Evolutionary conservation across 2,329 filamentous ascomycete genomes (phyloP), one percentile per base, ranked within the genome.

Genomic region (Magnaporthiopsis rhizophila): DNA sequence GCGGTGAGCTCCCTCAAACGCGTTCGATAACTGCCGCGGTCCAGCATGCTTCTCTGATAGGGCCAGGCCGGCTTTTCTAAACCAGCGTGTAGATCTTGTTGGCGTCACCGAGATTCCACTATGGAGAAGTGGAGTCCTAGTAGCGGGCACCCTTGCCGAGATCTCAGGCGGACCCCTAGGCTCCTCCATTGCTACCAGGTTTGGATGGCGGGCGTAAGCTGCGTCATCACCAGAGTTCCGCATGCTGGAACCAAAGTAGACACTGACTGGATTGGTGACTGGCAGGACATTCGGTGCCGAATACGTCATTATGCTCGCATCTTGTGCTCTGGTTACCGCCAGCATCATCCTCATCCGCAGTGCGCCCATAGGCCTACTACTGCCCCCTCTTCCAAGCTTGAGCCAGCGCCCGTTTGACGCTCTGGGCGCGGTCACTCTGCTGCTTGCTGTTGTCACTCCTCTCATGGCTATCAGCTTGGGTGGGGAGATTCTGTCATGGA

Each of bases 381-480:
- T 30, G 30, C 58, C 58, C 26, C 58, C 18, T 21, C 12, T 18
- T 13, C 18, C 28, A 13, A 18, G 30, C 12, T 24, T 24, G 12
- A 15, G 24, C 3, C 12, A 58, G 6, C 57, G 57, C 24, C 58
- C 15, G 28, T 60, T 60, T 28, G 30, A 60, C 11, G 28, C 32
- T n/a, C 32, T 38, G 26, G 58, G 58, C 28, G 58, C 32, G 7
- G 9, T 26, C 9, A 32, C 26, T 24, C 58, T 60, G 15, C 3
- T 60, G 4, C 5, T 60, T 24, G 58, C 58, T 12, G 32, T 60
- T 21, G 58, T 60, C 15, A 18, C 21, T 4, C 28, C 58, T 24
- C 58, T 24, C 58, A n/a, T 60, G 15, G 28, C 58, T n/a, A 34
- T 34, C 58, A 59, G 58, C 58, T 18, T 59, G 24, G 58, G 58